Evolutionary conservation across 768 basidiomycete species (phyloP).

Genomic region (Pisolithus tinctorius): DNA sequence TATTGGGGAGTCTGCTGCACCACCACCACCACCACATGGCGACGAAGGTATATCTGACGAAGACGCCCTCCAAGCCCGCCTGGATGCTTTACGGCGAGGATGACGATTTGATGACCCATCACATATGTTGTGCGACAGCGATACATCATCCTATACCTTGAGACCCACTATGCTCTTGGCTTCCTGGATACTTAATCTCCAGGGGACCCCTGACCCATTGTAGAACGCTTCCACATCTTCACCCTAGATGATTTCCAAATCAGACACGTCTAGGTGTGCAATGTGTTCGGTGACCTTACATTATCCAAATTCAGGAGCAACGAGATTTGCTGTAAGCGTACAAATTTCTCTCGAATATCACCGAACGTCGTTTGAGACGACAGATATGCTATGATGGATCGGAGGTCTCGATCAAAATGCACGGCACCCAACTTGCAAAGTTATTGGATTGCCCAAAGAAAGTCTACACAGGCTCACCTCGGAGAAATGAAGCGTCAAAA

Average conservation of each 20-base stretch:
- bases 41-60: conserved; percentile 60
- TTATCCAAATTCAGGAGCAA: conserved; percentile 84
- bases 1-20: conserved; percentile 53
- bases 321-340: conserved; percentile 87
- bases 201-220: conserved; percentile 85
- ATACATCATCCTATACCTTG: conserved; percentile 19
- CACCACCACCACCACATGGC: conserved; percentile 19
- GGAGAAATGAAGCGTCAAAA: conserved; percentile 74
- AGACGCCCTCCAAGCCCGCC: conserved; percentile 87
- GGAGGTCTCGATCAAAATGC: conserved; percentile 88
- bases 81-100: conserved; percentile 82
- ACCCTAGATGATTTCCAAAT: conserved; percentile 45
- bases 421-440: conserved; percentile 79
- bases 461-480: conserved; percentile 49
- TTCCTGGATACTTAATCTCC: conserved; percentile 76
- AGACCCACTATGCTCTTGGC: conserved; percentile 63
- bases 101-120: conserved; percentile 20
- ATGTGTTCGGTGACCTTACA: conserved; percentile 30
- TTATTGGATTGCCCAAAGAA: conserved; percentile 1
- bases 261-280: neutral
- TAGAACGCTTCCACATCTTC: conserved; percentile 95
- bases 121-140: conserved; percentile 1
- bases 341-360: conserved; percentile 87
- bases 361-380: conserved; percentile 86
- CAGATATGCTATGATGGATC: conserved; percentile 76